These are phyloP conservation scores for Leishmania martiniquensis DNA, from an alignment of 208 protist species.

Conservation along the genomic window DNA sequence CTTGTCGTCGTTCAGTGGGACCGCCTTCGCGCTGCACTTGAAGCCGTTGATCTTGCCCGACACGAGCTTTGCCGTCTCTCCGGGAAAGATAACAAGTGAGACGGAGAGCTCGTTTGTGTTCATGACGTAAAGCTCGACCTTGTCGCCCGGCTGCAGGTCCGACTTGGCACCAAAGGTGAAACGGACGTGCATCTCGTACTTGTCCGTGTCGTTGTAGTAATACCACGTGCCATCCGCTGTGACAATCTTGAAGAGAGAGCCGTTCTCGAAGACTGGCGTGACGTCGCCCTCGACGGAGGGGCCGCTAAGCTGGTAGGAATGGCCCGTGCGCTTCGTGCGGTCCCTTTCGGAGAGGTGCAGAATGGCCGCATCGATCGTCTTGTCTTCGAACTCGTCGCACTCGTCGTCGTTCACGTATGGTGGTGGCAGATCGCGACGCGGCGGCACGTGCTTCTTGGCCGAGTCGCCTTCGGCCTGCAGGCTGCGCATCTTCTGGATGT, in stretches of 20 bases:
- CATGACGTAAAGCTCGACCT: conserved; percentile 61
- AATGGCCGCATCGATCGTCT: conserved; percentile 59
- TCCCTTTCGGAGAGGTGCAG: conserved; percentile 51
- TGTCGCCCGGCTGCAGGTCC: conserved; percentile 57
- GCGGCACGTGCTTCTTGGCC: conserved; percentile 57
- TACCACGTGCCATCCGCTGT: conserved; percentile 59
- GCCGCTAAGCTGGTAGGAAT: conserved; percentile 44
- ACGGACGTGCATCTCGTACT: conserved; percentile 87
- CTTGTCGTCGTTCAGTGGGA: conserved; percentile 60
- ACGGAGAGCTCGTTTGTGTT: conserved; percentile 63
- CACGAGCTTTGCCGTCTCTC: conserved; percentile 68
- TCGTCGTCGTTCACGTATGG: conserved; percentile 86
- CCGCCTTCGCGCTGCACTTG: conserved; percentile 63
- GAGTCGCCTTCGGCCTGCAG: conserved; percentile 58
- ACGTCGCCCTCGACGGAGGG: conserved; percentile 57
- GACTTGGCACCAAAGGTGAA: conserved; percentile 74
- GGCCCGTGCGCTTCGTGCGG: conserved; percentile 13
- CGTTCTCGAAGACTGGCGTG: conserved; percentile 62
- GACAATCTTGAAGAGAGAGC: conserved; percentile 77
- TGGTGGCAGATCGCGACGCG: conserved; percentile 56
- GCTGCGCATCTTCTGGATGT: conserved; percentile 70
- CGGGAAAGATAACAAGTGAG: conserved; percentile 63
- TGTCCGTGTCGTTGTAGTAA: conserved; percentile 87
- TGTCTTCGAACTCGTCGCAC: conserved; percentile 85
- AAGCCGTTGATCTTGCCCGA: conserved; percentile 72